Conservation (phyloP, 2,329 filamentous ascomycete species). For the Penicillium sp. region DNA sequence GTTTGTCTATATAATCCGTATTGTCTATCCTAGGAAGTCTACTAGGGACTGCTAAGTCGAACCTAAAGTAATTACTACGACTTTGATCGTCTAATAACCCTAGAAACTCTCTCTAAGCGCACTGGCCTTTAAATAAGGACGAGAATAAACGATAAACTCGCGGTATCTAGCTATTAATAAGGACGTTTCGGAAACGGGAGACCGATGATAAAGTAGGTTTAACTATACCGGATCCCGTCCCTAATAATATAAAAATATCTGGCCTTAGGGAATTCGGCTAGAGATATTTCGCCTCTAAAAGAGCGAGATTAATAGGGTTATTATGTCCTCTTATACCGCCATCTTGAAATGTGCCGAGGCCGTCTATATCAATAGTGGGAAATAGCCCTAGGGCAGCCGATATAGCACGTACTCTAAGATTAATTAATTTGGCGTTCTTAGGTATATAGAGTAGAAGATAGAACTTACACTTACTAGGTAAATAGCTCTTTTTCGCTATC, state of each 20-base stretch:
- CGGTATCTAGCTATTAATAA: neutral
- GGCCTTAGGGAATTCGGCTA: neutral
- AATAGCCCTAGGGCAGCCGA: neutral
- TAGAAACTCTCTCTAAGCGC: neutral
- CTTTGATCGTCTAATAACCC: neutral
- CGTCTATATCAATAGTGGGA: neutral
- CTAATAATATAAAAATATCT: neutral
- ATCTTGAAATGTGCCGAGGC: neutral
- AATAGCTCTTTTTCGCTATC: neutral
- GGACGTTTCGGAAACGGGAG: neutral
- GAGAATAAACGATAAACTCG: neutral
- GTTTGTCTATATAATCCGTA: constrained; percentile 8
- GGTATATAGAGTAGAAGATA: neutral
- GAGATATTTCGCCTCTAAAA: neutral
- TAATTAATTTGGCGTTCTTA: neutral
- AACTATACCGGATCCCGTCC: neutral
- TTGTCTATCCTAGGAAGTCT: neutral
- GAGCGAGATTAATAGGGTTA: neutral
- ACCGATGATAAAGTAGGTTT: neutral
- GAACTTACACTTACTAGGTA: neutral
- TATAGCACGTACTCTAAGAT: neutral
- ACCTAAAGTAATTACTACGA: neutral
- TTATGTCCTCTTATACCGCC: neutral
- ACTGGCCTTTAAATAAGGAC: neutral
- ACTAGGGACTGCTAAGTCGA: neutral